phyloP scores from a whole-genome alignment of 164 flowering plant species.

The Echeveria elegans region DNA sequence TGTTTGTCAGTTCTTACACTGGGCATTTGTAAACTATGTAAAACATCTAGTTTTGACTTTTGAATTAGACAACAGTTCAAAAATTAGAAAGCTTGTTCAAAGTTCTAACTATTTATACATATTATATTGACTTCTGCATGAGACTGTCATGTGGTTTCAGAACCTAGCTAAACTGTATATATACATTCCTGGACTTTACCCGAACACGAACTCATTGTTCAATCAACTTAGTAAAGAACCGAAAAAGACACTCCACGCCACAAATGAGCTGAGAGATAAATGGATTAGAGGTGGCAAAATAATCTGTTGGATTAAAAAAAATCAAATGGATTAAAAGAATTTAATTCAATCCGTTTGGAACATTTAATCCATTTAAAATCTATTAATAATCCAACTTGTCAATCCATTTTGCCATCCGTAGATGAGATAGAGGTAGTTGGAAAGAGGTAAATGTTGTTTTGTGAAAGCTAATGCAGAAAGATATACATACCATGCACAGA shows the following conservation, averaged over 20 bases:
- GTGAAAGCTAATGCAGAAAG: slow-evolving; percentile 5
- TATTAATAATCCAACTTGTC: too few species aligned
- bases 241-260: neutral
- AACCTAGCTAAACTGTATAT: neutral
- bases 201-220: neutral
- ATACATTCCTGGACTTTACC: neutral
- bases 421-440: slow-evolving; percentile 6
- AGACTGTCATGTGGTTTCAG: neutral
- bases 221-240: neutral
- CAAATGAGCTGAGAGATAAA: neutral
- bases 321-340: too few species aligned
- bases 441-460: slow-evolving; percentile 3
- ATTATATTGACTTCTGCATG: neutral
- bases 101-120: neutral
- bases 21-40: neutral
- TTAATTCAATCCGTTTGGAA: too few species aligned
- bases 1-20: neutral
- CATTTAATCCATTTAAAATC: too few species aligned
- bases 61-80: neutral
- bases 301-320: too few species aligned
- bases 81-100: neutral
- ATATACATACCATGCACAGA: neutral
- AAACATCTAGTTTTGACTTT: neutral
- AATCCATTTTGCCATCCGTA: too few species aligned
- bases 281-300: too few species aligned